Conservation (phyloP, 2,329 filamentous ascomycete genomes). For the Pseudopyricularia cyperi region DNA sequence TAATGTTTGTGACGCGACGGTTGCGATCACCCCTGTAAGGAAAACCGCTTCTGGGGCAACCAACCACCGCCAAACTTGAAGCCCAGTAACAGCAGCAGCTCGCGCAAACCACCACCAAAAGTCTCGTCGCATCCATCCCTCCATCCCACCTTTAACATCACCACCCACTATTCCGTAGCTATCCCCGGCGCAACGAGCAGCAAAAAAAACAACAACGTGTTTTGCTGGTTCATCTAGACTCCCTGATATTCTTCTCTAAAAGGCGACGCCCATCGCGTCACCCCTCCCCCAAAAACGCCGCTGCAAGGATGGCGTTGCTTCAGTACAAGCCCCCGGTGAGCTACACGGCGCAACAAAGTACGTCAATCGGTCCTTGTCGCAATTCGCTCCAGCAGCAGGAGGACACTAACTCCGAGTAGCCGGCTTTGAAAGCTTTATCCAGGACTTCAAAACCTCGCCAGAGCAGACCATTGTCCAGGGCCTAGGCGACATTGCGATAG, state of each 20-base stretch:
- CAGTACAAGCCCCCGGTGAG: constrained; percentile 68
- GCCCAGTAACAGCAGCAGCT: background rate
- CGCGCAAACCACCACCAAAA: background rate
- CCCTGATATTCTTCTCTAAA: background rate
- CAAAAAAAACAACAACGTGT: no score
- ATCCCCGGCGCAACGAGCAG: background rate
- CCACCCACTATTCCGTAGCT: background rate
- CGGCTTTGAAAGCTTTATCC: constrained; percentile 79
- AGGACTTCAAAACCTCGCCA: constrained; percentile 71
- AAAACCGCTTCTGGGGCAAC: background rate
- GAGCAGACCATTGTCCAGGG: constrained; percentile 65
- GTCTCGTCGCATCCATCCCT: background rate
- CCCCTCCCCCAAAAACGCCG: background rate
- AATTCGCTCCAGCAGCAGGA: background rate
- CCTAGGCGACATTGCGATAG: constrained; percentile 71
- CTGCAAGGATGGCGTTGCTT: constrained; percentile 63
- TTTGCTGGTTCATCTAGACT: background rate
- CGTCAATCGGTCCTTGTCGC: constrained; percentile 14
- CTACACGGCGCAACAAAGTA: constrained; percentile 77
- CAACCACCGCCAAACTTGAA: constrained; percentile 2
- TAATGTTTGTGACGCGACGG: no score
- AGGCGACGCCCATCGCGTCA: background rate
- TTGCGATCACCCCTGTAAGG: background rate
- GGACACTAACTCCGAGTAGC: constrained; percentile 25
- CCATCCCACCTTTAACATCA: background rate